phyloP scores from a whole-genome alignment of 1,284 basidiomycete species.

The Sanghuangporus sanghuang region DNA sequence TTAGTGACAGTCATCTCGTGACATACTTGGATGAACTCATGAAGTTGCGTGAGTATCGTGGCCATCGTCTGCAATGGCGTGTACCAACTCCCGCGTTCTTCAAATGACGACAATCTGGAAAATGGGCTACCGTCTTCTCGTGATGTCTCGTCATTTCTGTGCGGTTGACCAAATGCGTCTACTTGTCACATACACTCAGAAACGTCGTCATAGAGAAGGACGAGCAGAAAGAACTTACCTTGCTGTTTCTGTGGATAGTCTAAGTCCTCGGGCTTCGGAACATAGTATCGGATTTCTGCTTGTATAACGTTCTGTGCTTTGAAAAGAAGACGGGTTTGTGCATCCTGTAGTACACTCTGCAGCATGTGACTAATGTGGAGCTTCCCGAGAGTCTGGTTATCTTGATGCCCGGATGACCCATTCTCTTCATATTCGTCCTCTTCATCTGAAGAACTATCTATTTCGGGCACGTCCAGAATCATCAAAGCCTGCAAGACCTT shows the following conservation, averaged over 20 bases:
- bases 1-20: constrained; percentile 20
- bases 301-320: constrained; percentile 89
- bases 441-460: constrained; percentile 32
- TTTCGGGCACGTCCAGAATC: constrained; percentile 70
- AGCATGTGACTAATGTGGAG: constrained; percentile 72
- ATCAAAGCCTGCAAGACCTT: constrained; percentile 91
- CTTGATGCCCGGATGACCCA: constrained; percentile 33
- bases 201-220: not conserved
- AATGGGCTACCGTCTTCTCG: constrained; percentile 62
- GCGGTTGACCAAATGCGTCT: constrained; percentile 41
- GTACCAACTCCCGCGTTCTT: constrained; percentile 83
- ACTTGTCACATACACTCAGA: constrained; percentile 9
- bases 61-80: constrained; percentile 81
- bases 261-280: constrained; percentile 71
- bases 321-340: constrained; percentile 90
- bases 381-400: constrained; percentile 40
- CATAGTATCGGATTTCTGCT: constrained; percentile 79
- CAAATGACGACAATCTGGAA: constrained; percentile 66
- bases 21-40: constrained; percentile 85
- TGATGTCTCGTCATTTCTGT: constrained; percentile 45
- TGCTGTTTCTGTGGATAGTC: constrained; percentile 79
- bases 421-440: constrained; percentile 34
- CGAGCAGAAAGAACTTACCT: constrained; percentile 36
- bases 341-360: constrained; percentile 88
- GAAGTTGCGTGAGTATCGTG: constrained; percentile 83